phyloP scores from a whole-genome alignment of 2,329 filamentous ascomycete species.

The Aspergillus floridensis region DNA sequence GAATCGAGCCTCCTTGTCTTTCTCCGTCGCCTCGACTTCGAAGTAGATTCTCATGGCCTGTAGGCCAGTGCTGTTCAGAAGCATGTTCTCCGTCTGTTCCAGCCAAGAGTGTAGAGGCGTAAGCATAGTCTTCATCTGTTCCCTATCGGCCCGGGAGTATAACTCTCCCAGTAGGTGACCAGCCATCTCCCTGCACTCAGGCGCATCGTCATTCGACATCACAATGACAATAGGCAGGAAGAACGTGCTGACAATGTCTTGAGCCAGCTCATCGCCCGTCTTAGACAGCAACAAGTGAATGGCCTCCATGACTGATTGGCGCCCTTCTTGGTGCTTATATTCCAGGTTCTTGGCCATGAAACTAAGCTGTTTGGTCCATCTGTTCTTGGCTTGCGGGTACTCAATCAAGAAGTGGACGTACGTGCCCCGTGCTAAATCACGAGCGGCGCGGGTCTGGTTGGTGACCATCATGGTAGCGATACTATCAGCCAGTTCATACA shows the following conservation, averaged over 20 bases:
- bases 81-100: constrained; percentile 67
- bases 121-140: constrained; percentile 69
- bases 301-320: constrained; percentile 90
- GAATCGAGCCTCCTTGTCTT: constrained; percentile 65
- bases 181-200: constrained; percentile 79
- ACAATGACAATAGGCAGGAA: constrained; percentile 85
- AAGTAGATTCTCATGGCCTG: constrained; percentile 83
- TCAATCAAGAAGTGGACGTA: constrained; percentile 94
- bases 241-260: constrained; percentile 75
- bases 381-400: constrained; percentile 85
- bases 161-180: constrained; percentile 75
- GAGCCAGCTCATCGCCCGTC: constrained; percentile 74
- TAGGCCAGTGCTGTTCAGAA: constrained; percentile 70
- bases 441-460: constrained; percentile 84
- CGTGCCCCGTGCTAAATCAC: constrained; percentile 81
- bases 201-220: constrained; percentile 82
- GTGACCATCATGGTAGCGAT: constrained; percentile 92
- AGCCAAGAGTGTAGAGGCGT: constrained; percentile 72
- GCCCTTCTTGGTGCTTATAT: constrained; percentile 83
- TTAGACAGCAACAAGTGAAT: constrained; percentile 84
- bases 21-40: constrained; percentile 63
- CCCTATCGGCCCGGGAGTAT: constrained; percentile 73
- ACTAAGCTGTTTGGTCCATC: constrained; percentile 83
- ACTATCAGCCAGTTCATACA: constrained; percentile 90
- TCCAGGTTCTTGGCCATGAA: constrained; percentile 90